These are phyloP conservation scores for Paraconiothyrium brasiliense DNA, from an alignment of 2,329 filamentous ascomycete species.

Conservation along the genomic window DNA sequence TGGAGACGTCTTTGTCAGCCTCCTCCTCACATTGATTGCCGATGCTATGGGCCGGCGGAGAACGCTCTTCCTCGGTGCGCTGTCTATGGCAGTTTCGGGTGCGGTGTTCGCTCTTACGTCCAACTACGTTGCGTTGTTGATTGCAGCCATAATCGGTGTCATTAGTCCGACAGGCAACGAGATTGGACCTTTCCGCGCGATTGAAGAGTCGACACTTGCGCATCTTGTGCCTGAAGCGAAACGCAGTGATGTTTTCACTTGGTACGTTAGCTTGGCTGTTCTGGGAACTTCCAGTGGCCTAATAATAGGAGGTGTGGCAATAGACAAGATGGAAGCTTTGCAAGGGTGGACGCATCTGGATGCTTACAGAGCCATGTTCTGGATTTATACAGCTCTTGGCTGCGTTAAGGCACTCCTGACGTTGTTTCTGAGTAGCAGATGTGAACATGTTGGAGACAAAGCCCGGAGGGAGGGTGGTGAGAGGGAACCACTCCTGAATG, in stretches of 20 bases:
- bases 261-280: constrained; percentile 52
- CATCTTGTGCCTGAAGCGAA: constrained; percentile 42
- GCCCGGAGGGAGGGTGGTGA: constrained; percentile 22
- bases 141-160: constrained; percentile 50
- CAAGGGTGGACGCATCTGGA: constrained; percentile 50
- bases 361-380: constrained; percentile 54
- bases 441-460: constrained; percentile 42
- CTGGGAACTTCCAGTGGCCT: constrained; percentile 48
- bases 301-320: constrained; percentile 48
- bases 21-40: constrained; percentile 50
- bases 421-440: constrained; percentile 49
- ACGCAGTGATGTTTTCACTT: constrained; percentile 50
- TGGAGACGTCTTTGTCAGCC: constrained; percentile 48
- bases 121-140: constrained; percentile 43
- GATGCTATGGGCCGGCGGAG: constrained; percentile 46
- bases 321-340: constrained; percentile 41
- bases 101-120: constrained; percentile 45
- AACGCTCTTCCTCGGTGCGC: constrained; percentile 45
- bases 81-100: constrained; percentile 48
- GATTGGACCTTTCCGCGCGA: constrained; percentile 53
- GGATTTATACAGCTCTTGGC: constrained; percentile 54
- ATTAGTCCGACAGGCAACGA: constrained; percentile 52
- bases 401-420: constrained; percentile 50
- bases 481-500: constrained; percentile 38
- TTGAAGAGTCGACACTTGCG: constrained; percentile 51